Conservation (phyloP, 2,329 filamentous ascomycete species). For the Colletotrichum sp. region DNA sequence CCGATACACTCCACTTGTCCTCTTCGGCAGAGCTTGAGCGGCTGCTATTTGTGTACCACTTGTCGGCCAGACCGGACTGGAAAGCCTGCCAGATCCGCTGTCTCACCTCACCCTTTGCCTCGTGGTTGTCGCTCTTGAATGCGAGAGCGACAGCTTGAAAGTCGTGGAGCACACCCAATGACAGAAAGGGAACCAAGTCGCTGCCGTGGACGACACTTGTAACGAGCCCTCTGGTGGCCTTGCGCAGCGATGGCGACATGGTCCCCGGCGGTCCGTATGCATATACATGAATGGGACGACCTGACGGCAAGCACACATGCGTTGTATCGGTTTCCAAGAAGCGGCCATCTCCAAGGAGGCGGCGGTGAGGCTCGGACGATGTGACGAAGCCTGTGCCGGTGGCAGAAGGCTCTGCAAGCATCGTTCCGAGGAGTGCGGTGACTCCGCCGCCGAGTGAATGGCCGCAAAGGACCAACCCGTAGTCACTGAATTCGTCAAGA, state of each 20-base stretch:
- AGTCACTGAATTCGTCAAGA: constrained; percentile 69
- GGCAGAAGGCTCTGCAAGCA: constrained; percentile 69
- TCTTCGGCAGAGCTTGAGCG: constrained; percentile 52
- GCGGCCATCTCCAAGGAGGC: constrained; percentile 38
- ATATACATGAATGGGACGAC: constrained; percentile 78
- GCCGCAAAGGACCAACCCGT: constrained; percentile 72
- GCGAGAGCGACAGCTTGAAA: constrained; percentile 74
- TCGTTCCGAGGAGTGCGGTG: constrained; percentile 71
- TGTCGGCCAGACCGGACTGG: constrained; percentile 64
- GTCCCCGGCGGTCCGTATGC: constrained; percentile 78
- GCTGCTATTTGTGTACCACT: constrained; percentile 56
- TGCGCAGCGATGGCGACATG: constrained; percentile 72
- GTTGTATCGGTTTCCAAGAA: constrained; percentile 19
- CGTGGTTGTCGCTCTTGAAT: constrained; percentile 74
- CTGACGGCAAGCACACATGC: constrained; percentile 63
- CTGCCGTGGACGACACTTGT: constrained; percentile 76
- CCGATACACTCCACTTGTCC: constrained; percentile 73
- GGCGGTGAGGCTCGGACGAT: constrained; percentile 51
- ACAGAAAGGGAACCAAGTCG: constrained; percentile 77
- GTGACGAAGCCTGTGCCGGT: constrained; percentile 67
- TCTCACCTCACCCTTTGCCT: constrained; percentile 70
- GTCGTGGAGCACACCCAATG: constrained; percentile 76
- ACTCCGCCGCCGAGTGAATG: constrained; percentile 75
- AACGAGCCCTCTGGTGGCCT: constrained; percentile 74
- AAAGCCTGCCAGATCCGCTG: constrained; percentile 70